Base-by-base conservation (phyloP, 1,139 yeast genomes). In the Magnusiomyces suaveolens region DNA sequence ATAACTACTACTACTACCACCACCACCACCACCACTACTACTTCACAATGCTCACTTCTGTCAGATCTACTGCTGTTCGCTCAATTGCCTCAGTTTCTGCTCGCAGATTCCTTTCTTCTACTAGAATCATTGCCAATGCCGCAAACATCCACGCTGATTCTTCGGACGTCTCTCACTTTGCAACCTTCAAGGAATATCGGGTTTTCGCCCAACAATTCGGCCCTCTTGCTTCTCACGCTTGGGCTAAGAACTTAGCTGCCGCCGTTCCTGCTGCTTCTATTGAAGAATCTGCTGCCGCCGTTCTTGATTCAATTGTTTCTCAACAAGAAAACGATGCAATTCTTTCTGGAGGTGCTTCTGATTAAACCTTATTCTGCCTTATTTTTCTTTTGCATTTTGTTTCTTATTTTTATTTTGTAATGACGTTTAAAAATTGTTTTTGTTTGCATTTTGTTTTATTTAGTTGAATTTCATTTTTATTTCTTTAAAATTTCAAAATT, bases 201-300 rank as follows among this genome's bases (percentile, higher is more conserved):
- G 29, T 44, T 6, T 44, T 44, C 24, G 47, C 47, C 3, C 47
- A 44, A 23, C 47, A 44, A 14, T 44, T 44, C 24, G 47, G 47
- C 3, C 47, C 47, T 25, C 20, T 44, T 2, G 47, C 47, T 16
- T 23, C 32, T 25, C 29, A 12, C 21, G 47, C 47, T 6, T 44
- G 47, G 47, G 32, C 26, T 12, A 23, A 44, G 32, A 44, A 44
- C 18, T 29, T 25, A 3, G 32, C 33, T 23, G 20, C 47, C 3
- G 33, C 47, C 3, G 33, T 33, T 24, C 32, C 33, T 3, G 29
- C 29, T 18, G 3, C 47, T 3, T 16, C 47, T 16, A 12, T 23
- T 23, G 16, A n/a, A 3, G 32, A 44, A 14, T 29, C 14, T 16
- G 47, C 32, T 16, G 32, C 20, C 43, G n/a, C 23, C 6, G 47